Conservation (phyloP, 148 eudicot species). For the Talinum fruticosum region DNA sequence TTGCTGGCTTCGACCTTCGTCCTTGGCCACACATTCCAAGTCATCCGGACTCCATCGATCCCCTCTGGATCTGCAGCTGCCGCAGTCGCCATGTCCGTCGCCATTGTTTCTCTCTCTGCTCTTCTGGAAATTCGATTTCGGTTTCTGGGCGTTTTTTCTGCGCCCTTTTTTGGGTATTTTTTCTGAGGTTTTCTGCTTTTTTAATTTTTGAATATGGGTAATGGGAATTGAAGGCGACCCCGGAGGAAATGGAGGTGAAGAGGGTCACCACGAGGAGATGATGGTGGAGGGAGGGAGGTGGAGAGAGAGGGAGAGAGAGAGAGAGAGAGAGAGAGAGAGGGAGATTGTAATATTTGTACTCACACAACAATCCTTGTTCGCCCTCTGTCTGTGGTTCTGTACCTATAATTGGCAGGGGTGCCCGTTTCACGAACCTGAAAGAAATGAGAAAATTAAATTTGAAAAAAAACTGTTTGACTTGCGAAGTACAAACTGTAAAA, state of each 20-base stretch:
- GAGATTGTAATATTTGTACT: not conserved
- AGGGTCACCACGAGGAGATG: constrained; percentile 24
- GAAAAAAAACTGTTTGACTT: not conserved
- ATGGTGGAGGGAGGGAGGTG: not conserved
- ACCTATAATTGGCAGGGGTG: not conserved
- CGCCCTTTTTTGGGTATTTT: not conserved
- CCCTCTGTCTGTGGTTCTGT: not conserved
- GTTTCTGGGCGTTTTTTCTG: not conserved
- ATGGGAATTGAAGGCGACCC: constrained; percentile 18
- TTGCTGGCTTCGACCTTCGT: constrained; percentile 82
- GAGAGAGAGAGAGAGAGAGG: not conserved
- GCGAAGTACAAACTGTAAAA: not conserved
- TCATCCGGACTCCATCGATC: constrained; percentile 78
- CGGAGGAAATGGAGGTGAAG: constrained; percentile 32
- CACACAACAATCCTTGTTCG: not conserved
- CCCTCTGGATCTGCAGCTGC: constrained; percentile 57
- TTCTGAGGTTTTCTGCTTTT: not conserved
- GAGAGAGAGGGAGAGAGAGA: not conserved
- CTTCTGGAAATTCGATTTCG: not conserved
- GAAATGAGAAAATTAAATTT: not conserved
- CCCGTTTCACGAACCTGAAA: not conserved
- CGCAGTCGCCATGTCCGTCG: constrained; percentile 52
- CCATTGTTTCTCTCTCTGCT: constrained; percentile 23
- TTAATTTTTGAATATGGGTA: not conserved
- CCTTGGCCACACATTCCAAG: constrained; percentile 89